phyloP scores from a whole-genome alignment of 129 eudicot species.

The Apium graveolens region DNA sequence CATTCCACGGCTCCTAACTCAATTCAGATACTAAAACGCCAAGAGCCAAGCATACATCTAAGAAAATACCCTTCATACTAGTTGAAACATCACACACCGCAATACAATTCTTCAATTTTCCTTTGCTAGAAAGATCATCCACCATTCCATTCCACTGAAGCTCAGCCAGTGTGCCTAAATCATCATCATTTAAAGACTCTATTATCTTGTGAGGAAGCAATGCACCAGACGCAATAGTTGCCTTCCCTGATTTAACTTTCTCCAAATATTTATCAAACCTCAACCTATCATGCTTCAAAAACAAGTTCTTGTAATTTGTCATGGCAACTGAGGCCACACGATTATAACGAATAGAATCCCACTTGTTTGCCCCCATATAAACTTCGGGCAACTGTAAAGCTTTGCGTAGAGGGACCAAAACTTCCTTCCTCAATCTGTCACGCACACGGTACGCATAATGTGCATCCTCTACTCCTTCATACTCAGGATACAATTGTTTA shows the following conservation, averaged over 20 bases:
- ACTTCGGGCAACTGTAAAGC: slow-evolving; percentile 19
- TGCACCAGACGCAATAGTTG: slow-evolving; percentile 6
- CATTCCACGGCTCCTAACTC: slow-evolving; percentile 3
- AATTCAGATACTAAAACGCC: neutral
- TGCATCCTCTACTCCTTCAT: slow-evolving; percentile 13
- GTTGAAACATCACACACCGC: slow-evolving; percentile 3
- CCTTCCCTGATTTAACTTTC: slow-evolving; percentile 3
- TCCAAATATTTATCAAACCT: slow-evolving; percentile 12
- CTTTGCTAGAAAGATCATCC: neutral
- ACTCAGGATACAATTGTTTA: neutral
- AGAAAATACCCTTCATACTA: neutral
- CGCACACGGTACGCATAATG: slow-evolving; percentile 16
- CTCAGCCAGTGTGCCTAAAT: slow-evolving; percentile 7
- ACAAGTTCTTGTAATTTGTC: slow-evolving; percentile 13
- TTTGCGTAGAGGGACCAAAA: slow-evolving; percentile 15
- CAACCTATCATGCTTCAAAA: slow-evolving; percentile 11
- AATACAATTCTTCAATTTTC: slow-evolving; percentile 6
- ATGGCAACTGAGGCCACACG: slow-evolving; percentile 24
- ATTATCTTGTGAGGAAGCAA: slow-evolving; percentile 9
- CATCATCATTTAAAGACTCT: slow-evolving; percentile 7
- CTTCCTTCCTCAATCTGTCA: slow-evolving; percentile 9
- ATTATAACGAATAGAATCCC: slow-evolving; percentile 14
- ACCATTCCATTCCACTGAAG: slow-evolving; percentile 2
- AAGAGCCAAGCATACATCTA: neutral
- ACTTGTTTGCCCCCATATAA: slow-evolving; percentile 4